Conservation (phyloP, 2,329 filamentous ascomycete species). For the Zasmidium angulare region DNA sequence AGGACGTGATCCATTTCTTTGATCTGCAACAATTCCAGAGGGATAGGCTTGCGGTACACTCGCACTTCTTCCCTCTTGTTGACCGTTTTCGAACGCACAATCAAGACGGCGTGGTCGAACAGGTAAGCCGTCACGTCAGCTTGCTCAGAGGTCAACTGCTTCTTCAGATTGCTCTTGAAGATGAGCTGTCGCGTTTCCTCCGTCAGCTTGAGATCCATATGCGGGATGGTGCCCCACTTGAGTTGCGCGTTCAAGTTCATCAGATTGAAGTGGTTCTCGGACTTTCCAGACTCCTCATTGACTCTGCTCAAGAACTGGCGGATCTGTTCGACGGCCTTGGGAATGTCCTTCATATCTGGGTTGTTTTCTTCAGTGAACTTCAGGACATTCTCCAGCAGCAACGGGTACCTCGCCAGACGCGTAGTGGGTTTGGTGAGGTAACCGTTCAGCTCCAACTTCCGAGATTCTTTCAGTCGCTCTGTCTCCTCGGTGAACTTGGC, state of each 20-base stretch:
- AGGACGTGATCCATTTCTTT: slow-evolving; percentile 97
- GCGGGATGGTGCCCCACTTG: slow-evolving; percentile 85
- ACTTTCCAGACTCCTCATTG: slow-evolving; percentile 93
- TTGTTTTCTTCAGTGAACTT: slow-evolving; percentile 90
- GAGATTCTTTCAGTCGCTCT: slow-evolving; percentile 90
- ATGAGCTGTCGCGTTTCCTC: slow-evolving; percentile 91
- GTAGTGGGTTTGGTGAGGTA: slow-evolving; percentile 98
- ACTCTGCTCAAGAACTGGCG: slow-evolving; percentile 83
- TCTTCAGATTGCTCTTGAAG: slow-evolving; percentile 93
- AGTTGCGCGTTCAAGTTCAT: slow-evolving; percentile 88
- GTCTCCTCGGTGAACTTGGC: slow-evolving; percentile 93
- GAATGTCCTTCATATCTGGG: slow-evolving; percentile 87
- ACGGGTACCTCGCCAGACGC: slow-evolving; percentile 85
- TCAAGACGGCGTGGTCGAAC: slow-evolving; percentile 90
- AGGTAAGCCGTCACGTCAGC: slow-evolving; percentile 90
- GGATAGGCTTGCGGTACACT: slow-evolving; percentile 93
- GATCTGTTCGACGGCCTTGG: slow-evolving; percentile 83
- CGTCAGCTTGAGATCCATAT: slow-evolving; percentile 89
- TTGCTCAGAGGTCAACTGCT: slow-evolving; percentile 77
- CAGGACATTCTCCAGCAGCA: slow-evolving; percentile 84
- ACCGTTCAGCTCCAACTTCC: slow-evolving; percentile 94
- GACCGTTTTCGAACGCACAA: slow-evolving; percentile 86
- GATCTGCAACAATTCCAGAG: slow-evolving; percentile 87
- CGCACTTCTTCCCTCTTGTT: slow-evolving; percentile 94
- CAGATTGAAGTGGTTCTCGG: slow-evolving; percentile 95